Base-by-base conservation (phyloP, 1,139 yeast species). In the Pichia sorboxylosa region DNA sequence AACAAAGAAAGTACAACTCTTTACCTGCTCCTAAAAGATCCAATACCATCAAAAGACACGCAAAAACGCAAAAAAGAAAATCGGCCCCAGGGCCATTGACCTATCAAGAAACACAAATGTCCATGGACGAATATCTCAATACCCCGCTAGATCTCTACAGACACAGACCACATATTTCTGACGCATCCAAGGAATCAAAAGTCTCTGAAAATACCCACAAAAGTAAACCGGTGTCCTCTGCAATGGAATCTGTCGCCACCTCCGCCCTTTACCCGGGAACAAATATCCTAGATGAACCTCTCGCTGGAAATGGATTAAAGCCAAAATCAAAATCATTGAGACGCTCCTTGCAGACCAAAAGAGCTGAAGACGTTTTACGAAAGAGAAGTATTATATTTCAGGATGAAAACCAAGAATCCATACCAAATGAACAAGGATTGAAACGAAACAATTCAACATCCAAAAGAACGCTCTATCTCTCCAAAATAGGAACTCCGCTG, bases 101-200 rank as follows among this genome's bases (percentile, higher is more conserved):
- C 7, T 41, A 41, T 26, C 27, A 13, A 15, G 41, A 38, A n/a
- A 26, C 38, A n/a, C 17, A 29, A 13, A 33, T 41, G 36, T 28
- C 40, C 5, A 32, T 41, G 26, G 15, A 31, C 3, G 43, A 41
- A 28, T 41, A 41, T 24, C 23, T 39, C 6, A 39, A 35, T 20
- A 35, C 41, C 5, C 42, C 44, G 3, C 28, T 41, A 3, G 41
- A 35, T 25, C 25, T 41, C 6, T 37, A 41, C 20, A 26, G 29
- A 16, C 41, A 41, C 27, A 34, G 24, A 27, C 37, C 32, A 22
- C 23, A 34, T 13, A 16, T 26, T 8, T 37, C 40, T 1, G 22
- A 8, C 10, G 23, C 30, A n/a, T 30, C 40, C 3, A 30, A 19
- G 6, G 15, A 18, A 3, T 26, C 31, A 5, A 5, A 26, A 26